A percentile compares a stretch with the other conserved stretches of the same genome.
Conservation (phyloP, 2,329 filamentous ascomycete species). For the Cordyceps tenuipes region DNA sequence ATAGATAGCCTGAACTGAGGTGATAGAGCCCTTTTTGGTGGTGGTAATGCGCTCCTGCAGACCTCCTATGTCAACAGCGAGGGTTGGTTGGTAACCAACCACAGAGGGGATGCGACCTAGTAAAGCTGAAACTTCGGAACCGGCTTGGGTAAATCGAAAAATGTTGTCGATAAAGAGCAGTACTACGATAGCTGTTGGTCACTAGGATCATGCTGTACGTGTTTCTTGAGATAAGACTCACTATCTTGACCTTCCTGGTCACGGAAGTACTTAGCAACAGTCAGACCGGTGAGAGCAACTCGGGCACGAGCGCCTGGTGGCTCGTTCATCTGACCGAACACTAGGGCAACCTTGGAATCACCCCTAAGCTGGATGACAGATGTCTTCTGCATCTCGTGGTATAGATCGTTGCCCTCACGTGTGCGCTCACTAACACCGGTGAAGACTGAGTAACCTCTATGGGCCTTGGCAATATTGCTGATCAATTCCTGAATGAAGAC, state of each 20-base stretch:
- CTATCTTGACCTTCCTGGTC: slow-evolving; percentile 69
- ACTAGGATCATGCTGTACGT: too few relatives aligned
- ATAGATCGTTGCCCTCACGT: slow-evolving; percentile 99
- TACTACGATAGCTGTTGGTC: slow-evolving; percentile 37
- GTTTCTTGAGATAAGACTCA: too few relatives aligned
- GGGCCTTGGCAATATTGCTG: slow-evolving; percentile 99
- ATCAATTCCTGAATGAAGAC: slow-evolving; percentile 99
- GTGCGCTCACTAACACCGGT: slow-evolving; percentile 99
- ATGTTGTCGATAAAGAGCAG: slow-evolving; percentile 99
- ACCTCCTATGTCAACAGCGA: slow-evolving; percentile 96
- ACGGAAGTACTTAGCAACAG: slow-evolving; percentile 76
- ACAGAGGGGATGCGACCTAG: slow-evolving; percentile 99
- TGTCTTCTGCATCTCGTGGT: slow-evolving; percentile 99
- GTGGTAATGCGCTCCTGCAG: slow-evolving; percentile 99
- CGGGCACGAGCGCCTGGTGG: slow-evolving; percentile 98
- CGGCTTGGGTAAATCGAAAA: slow-evolving; percentile 99
- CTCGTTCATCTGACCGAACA: slow-evolving; percentile 99
- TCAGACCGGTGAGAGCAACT: slow-evolving; percentile 91
- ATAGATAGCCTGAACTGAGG: slow-evolving; percentile 99
- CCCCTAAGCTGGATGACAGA: slow-evolving; percentile 98
- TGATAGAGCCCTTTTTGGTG: slow-evolving; percentile 99
- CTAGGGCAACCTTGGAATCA: slow-evolving; percentile 97
- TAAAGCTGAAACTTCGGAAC: slow-evolving; percentile 99
- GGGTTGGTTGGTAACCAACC: slow-evolving; percentile 99
- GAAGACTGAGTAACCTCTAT: slow-evolving; percentile 99